A percentile compares a stretch with the other conserved stretches of the same genome.
Conservation (phyloP, 179 eudicot species). For the Camellia oleifera region DNA sequence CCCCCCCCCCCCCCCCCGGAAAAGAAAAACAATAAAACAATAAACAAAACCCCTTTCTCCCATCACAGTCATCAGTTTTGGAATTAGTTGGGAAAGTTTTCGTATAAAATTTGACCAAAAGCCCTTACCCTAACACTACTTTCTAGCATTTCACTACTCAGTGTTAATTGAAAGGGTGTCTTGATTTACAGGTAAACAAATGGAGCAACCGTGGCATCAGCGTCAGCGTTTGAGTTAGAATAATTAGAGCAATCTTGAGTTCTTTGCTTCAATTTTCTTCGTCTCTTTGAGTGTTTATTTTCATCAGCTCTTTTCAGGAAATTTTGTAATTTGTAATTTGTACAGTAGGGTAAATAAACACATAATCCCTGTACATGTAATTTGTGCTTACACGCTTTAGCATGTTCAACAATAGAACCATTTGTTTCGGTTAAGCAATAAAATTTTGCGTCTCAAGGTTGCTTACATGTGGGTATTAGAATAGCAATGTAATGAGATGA, state of each 20-base stretch:
- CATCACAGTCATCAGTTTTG: too few species aligned
- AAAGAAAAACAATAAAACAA: too few species aligned
- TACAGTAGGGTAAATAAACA: background rate
- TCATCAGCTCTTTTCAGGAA: too few species aligned
- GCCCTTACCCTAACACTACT: background rate
- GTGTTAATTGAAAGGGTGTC: background rate
- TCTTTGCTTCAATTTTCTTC: background rate
- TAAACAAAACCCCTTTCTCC: too few species aligned
- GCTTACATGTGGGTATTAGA: background rate
- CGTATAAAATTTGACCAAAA: too few species aligned
- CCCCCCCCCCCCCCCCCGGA: too few species aligned
- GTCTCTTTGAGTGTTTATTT: background rate
- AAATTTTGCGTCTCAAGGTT: too few species aligned
- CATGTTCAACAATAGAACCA: background rate
- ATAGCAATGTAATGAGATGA: too few species aligned
- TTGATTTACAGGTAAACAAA: slow-evolving; percentile 11
- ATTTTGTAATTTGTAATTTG: background rate
- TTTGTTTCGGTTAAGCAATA: background rate
- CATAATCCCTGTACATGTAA: background rate
- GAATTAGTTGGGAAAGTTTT: too few species aligned
- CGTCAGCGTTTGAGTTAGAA: slow-evolving; percentile 3
- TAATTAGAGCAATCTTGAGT: background rate
- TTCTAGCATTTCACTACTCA: background rate
- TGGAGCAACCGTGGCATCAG: background rate
- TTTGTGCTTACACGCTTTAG: background rate